Evolutionary conservation across 441 rosid genomes (phyloP).

Genomic region (Erysimum cheiri): DNA sequence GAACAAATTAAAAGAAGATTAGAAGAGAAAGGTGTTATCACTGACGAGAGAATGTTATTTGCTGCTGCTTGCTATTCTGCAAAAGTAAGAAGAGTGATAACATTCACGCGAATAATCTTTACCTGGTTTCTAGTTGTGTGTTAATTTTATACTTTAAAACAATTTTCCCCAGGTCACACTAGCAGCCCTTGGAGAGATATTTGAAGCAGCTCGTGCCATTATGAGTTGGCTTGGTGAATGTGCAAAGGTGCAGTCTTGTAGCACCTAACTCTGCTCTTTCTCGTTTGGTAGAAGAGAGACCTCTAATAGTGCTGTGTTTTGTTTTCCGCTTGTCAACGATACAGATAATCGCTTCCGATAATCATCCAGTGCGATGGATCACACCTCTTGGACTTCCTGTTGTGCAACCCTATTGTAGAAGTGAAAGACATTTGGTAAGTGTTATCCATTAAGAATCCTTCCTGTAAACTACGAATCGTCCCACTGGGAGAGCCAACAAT

Average conservation of each 20-base stretch:
- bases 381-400: constrained; percentile 99
- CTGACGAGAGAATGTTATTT: constrained; percentile 79
- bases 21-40: constrained; percentile 87
- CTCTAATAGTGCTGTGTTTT: not conserved
- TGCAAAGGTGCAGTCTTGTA: constrained; percentile 67
- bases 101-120: not conserved
- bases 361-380: constrained; percentile 88
- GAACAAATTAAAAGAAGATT: constrained; percentile 94
- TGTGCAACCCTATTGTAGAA: constrained; percentile 89
- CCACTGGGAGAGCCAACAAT: not conserved
- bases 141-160: constrained; percentile 2
- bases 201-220: constrained; percentile 93
- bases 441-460: constrained; percentile 21
- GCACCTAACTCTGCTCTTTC: constrained; percentile 4
- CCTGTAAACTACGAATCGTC: not conserved
- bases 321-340: constrained; percentile 30
- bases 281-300: constrained; percentile 1
- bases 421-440: constrained; percentile 81
- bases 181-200: constrained; percentile 90
- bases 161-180: constrained; percentile 70
- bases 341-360: constrained; percentile 84
- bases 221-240: constrained; percentile 98
- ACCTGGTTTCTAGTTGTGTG: not conserved
- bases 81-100: constrained; percentile 59
- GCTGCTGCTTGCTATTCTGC: constrained; percentile 92